These are phyloP conservation scores for Ilex asprella DNA, from an alignment of 257 asterid species.

Conservation along the genomic window DNA sequence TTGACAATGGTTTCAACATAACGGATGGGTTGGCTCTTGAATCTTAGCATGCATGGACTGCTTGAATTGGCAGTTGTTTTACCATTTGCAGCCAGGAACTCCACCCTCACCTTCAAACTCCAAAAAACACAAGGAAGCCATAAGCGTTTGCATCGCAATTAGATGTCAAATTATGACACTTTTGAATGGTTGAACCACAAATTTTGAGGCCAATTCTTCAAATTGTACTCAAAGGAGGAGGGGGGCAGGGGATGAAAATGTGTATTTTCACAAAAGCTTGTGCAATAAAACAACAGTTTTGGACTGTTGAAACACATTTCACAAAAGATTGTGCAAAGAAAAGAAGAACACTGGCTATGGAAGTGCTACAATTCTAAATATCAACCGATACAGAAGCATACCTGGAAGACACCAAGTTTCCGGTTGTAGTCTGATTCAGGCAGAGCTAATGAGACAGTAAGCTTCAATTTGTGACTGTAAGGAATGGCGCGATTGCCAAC, in stretches of 20 bases:
- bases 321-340: too few species aligned
- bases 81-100: constrained; percentile 36
- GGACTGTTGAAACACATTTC: background rate
- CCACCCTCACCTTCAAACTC: constrained; percentile 42
- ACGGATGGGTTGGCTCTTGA: constrained; percentile 42
- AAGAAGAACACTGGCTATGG: too few species aligned
- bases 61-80: constrained; percentile 29
- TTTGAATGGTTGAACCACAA: background rate
- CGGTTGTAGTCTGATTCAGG: constrained; percentile 62
- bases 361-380: too few species aligned
- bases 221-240: too few species aligned
- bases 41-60: constrained; percentile 47
- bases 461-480: constrained; percentile 33
- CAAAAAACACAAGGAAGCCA: background rate
- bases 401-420: constrained; percentile 68
- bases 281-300: too few species aligned
- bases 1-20: constrained; percentile 28
- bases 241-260: background rate
- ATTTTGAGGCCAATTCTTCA: background rate
- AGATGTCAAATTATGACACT: too few species aligned
- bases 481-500: constrained; percentile 24
- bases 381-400: constrained; percentile 5
- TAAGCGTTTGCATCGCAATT: background rate
- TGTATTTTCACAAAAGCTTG: background rate
- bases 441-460: constrained; percentile 41